Percentiles rank a stretch among this genome's conserved stretches.
Evolutionary conservation across 768 basidiomycete species (phyloP).

Genomic region (Lactarius sanguifluus): DNA sequence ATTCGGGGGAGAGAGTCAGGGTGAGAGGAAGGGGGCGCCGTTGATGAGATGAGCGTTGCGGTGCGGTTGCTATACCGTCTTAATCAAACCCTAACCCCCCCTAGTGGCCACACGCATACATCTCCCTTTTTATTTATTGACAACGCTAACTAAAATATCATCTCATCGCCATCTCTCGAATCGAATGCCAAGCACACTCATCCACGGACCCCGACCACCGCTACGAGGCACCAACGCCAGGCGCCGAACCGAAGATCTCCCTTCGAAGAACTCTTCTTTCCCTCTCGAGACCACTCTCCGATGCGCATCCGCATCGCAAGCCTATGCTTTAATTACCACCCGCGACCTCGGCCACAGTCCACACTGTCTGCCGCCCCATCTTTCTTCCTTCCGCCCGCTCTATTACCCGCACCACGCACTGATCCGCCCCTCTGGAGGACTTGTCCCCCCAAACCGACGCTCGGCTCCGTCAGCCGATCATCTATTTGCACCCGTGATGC

Average conservation of each 20-base stretch:
- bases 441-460: not conserved
- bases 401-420: not conserved
- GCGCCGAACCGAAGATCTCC: conserved; percentile 4
- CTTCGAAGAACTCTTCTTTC: not conserved
- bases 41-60: conserved; percentile 3
- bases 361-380: not conserved
- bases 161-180: not conserved
- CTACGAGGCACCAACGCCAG: not conserved
- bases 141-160: not conserved
- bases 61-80: conserved; percentile 3
- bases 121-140: not conserved
- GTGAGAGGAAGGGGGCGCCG: conserved; percentile 18
- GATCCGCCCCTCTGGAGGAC: not conserved
- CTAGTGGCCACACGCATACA: not conserved
- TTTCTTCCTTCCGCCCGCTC: not conserved
- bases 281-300: not conserved
- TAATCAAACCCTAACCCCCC: conserved; percentile 8
- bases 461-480: not conserved
- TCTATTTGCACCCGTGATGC: not conserved
- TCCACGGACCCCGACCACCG: not conserved
- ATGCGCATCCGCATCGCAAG: not conserved
- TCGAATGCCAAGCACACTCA: not conserved
- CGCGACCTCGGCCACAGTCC: not conserved
- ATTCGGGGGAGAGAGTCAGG: conserved; percentile 27
- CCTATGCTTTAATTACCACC: not conserved